Evolutionary conservation across 495 filamentous ascomycete species (phyloP), one percentile per base, ranked within the genome.

Genomic region (Usnea hakonensis): DNA sequence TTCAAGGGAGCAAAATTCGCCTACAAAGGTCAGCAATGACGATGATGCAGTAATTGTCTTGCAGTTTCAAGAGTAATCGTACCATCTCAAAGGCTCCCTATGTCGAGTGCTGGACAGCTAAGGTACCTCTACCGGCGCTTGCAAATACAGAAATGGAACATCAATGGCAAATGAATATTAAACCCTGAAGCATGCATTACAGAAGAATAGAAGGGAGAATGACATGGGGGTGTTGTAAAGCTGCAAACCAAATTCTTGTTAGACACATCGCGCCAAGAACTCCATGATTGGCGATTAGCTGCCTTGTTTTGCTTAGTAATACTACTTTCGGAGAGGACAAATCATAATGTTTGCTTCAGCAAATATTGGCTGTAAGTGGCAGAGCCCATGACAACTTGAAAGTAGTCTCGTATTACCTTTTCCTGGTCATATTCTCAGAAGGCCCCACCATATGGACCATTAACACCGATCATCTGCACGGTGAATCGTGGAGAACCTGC

Each of bases 1-100:
- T 97, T 97, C 71, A 97, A 81, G 48, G 94, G 88, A 41, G 85
- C 83, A 71, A 91, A 97, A 66, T 81, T 77, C 57, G 75, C 71
- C 76, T 48, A 61, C 19, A 6, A 3, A 32, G 19, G 5, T 52
- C 13, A 52, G 48, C 48, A 32, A 32, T 19, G 7, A 46, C 21
- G n/a, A 46, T 46, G 43, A 26, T 11, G 8, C 26, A 10, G 43
- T 13, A 16, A 13, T 6, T 52, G 23, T 33, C 28, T 17, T 52
- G 23, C 26, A 52, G 26, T 19, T n/a, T n/a, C n/a, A n/a, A n/a
- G n/a, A 32, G 14, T 32, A 19, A 6, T 36, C 35, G 35, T 36
- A 36, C 35, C 35, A 36, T 36, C 35, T 5, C 35, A 52, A 52
- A 16, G n/a, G 5, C 16, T 57, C 16, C 6, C 23, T 30, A 40